phyloP scores from a whole-genome alignment of 768 basidiomycete genomes.

The Gloeopeniophorella convolvens region DNA sequence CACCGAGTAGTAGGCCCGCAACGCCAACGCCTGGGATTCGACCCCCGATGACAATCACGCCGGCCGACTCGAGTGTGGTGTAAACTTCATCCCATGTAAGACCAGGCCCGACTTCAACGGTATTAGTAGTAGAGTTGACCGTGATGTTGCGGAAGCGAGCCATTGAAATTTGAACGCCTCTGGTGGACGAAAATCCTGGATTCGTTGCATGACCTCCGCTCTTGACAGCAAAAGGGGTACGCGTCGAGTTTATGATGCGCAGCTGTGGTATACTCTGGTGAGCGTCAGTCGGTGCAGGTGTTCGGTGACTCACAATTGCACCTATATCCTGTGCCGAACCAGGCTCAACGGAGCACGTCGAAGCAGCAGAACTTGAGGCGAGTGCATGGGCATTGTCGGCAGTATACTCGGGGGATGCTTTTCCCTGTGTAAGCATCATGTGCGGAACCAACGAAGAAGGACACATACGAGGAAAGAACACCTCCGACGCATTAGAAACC shows the following conservation, averaged over 20 bases:
- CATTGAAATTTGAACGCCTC: conserved; percentile 25
- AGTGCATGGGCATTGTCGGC: too few relatives aligned
- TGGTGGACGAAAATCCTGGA: conserved; percentile 25
- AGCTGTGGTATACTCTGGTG: too few relatives aligned
- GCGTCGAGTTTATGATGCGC: conserved; percentile 2
- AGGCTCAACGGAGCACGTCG: too few relatives aligned
- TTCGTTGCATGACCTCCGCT: conserved; percentile 23
- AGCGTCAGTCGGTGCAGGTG: too few relatives aligned
- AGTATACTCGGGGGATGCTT: too few relatives aligned
- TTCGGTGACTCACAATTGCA: too few relatives aligned
- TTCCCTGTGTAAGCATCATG: too few relatives aligned
- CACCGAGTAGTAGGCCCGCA: conserved; percentile 23
- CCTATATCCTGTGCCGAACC: too few relatives aligned
- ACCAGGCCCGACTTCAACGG: conserved; percentile 21
- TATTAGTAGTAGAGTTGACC: background rate
- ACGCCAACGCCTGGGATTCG: conserved; percentile 21
- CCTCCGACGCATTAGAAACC: too few relatives aligned
- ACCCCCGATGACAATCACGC: conserved; percentile 22
- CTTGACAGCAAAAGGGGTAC: conserved; percentile 16
- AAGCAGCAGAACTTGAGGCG: too few relatives aligned
- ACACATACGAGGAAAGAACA: too few relatives aligned
- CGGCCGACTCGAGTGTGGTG: conserved; percentile 7
- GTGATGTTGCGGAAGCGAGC: conserved; percentile 15
- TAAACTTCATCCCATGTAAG: conserved; percentile 25
- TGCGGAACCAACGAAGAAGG: too few relatives aligned